Conservation (phyloP, 352 stramenopile genomes). For the Phytophthora brassicae region DNA sequence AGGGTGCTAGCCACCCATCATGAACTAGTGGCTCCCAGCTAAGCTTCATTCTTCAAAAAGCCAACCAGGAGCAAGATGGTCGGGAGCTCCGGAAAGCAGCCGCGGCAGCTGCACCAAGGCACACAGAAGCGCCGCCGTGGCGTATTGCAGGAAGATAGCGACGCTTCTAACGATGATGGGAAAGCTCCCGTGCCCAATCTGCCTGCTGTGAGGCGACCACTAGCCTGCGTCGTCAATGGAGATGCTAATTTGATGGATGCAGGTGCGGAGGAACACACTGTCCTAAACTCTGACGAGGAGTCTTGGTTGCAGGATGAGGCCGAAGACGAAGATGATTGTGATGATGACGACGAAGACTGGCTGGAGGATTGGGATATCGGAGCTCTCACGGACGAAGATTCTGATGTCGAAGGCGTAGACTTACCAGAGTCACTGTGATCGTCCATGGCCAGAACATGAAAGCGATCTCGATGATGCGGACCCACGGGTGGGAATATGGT, state of each 20-base stretch:
- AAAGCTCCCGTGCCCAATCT: too few relatives aligned
- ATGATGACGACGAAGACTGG: background rate
- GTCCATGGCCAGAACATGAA: background rate
- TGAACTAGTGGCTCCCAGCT: too few relatives aligned
- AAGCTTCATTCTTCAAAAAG: too few relatives aligned
- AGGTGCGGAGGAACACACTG: background rate
- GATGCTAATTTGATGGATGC: background rate
- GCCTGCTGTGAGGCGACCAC: too few relatives aligned
- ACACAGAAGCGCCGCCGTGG: too few relatives aligned
- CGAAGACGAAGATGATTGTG: background rate
- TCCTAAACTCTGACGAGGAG: constrained; percentile 6
- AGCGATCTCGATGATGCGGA: background rate
- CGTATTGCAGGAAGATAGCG: too few relatives aligned
- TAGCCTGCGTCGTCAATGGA: background rate
- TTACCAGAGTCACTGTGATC: background rate
- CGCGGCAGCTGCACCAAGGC: too few relatives aligned
- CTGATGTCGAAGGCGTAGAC: background rate
- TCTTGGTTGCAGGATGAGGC: background rate
- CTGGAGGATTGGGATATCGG: background rate
- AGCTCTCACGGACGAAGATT: background rate
- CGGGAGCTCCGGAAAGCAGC: too few relatives aligned
- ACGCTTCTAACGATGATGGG: too few relatives aligned
- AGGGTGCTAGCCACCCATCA: too few relatives aligned
- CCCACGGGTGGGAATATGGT: constrained; percentile 4
- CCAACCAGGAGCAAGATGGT: too few relatives aligned